Evolutionary conservation across 192 early-diverging fungal species (phyloP), one percentile per base, ranked within the genome.

Genomic region (Thamnidium elegans): DNA sequence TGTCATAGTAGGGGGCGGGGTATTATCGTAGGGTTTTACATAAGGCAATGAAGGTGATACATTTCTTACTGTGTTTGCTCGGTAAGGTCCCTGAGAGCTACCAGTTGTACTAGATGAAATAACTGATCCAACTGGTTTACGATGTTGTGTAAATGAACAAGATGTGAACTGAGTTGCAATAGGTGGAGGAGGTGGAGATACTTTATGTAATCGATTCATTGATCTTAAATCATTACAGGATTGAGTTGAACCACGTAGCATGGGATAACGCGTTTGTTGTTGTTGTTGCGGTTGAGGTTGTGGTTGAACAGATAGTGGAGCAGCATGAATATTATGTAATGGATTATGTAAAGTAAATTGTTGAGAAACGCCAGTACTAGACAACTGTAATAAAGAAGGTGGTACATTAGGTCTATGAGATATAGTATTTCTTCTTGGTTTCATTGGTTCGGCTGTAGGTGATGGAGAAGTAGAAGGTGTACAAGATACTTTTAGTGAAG

Each of bases 321-420:
- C 43, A 23, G 58, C 43, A 45, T 59, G 58, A 45, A 59, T 44
- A 59, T 59, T 59, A 42, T 59, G 58, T 43, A 59, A 36, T 59
- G 58, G 58, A 23, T 59, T 39, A 36, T 59, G 58, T 14, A 19
- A 48, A 19, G 17, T 15, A 19, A 48, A 19, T 19, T 48, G 46
- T n/a, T 48, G 58, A 36, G 39, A 59, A 19, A 59, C 43, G 1
- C 39, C 58, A 19, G 39, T 14, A 59, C 58, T 59, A 10, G 58
- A 59, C 5, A 59, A 26, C 14, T 59, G 58, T 9, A 59, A 42
- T 23, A 44, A 45, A 14, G 58, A 39, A 45, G 36, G 58, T 15
- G 58, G 58, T n/a, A 59, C 58, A 45, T 36, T 23, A 10, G 58
- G 58, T 14, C 58, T 59, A n/a, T 59, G 32, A 10, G 58, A 59